Evolutionary conservation across 164 flowering plant species (phyloP), one percentile per base, ranked within the genome.

Genomic region (Magnolia officinalis): DNA sequence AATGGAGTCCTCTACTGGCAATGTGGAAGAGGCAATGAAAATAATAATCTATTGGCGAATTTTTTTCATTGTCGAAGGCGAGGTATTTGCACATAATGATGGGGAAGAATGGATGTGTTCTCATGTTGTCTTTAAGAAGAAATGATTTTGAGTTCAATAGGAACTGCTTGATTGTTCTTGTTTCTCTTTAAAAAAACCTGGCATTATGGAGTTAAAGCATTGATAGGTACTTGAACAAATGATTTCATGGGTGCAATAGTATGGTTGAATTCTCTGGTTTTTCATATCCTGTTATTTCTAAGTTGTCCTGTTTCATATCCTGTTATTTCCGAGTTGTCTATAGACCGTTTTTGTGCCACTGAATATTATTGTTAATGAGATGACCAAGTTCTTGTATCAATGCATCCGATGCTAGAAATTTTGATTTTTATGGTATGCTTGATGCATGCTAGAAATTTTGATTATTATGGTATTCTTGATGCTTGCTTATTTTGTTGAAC

Each of bases 101-200:
- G 76, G 73, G 37, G 76, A 75, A 81, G 78, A 81, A 78, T 74
- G 72, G 70, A 78, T 81, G 80, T 18, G 18, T 14, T 61, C 73
- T 8, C 75, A 74, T 24, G 1, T 71, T 49, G 72, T 81, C 7
- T 81, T 74, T 75, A 77, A 79, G 76, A 79, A 79, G 51, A 76
- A 79, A 76, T 76, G 68, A 65, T 65, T 20, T 2, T 7, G 37
- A 1, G 24, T 14, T 20, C 26, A 65, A 24, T 2, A 24, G 14
- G 68, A 65, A 8, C 29, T 20, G 11, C 26, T 20, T 23, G 68
- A 65, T 20, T 24, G 26, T 24, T 65, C 68, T 63, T 18, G 7
- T 65, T 63, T 2, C 2, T 23, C 6, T 11, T 23, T 8, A 24
- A 8, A 23, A 10, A 65, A 65, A 2, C 11, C 4, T 65, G 26